Evolutionary conservation across 177 flowering plant species (phyloP).

Genomic region (Vitis hybrid): DNA sequence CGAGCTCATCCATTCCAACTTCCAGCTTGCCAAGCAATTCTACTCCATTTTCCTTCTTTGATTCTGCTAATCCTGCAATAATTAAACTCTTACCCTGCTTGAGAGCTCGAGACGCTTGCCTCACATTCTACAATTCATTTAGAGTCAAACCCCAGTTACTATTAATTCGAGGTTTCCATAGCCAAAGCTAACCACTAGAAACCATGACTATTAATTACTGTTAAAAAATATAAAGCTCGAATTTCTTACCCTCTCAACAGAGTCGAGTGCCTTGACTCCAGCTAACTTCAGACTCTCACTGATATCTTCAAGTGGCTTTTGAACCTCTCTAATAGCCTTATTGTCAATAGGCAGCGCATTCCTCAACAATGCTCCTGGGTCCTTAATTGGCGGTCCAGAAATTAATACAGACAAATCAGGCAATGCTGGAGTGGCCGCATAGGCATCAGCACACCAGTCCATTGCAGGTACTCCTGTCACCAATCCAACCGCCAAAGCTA

Average conservation of each 20-base stretch:
- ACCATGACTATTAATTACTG: neutral
- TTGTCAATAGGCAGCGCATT: constrained; percentile 89
- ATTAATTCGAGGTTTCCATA: neutral
- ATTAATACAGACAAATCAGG: constrained; percentile 81
- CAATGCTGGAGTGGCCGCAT: constrained; percentile 52
- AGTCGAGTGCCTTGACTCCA: constrained; percentile 85
- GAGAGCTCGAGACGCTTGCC: constrained; percentile 81
- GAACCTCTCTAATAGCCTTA: constrained; percentile 93
- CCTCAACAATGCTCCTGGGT: constrained; percentile 85
- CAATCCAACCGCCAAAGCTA: constrained; percentile 76
- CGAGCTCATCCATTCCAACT: constrained; percentile 79
- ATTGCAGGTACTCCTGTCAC: constrained; percentile 52
- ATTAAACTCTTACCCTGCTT: constrained; percentile 77
- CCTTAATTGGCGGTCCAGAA: constrained; percentile 97
- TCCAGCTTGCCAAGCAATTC: constrained; percentile 81
- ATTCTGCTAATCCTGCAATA: constrained; percentile 72
- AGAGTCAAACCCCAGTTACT: constrained; percentile 3
- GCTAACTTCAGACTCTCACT: constrained; percentile 89
- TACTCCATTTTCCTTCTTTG: constrained; percentile 81
- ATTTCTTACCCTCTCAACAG: constrained; percentile 79
- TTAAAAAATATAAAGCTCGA: neutral
- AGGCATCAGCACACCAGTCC: constrained; percentile 39
- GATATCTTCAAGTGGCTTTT: constrained; percentile 94
- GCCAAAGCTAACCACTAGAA: neutral
- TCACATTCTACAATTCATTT: constrained; percentile 60